Conservation (phyloP, 2,329 filamentous ascomycete species). For the Microsporum ferrugineum region DNA sequence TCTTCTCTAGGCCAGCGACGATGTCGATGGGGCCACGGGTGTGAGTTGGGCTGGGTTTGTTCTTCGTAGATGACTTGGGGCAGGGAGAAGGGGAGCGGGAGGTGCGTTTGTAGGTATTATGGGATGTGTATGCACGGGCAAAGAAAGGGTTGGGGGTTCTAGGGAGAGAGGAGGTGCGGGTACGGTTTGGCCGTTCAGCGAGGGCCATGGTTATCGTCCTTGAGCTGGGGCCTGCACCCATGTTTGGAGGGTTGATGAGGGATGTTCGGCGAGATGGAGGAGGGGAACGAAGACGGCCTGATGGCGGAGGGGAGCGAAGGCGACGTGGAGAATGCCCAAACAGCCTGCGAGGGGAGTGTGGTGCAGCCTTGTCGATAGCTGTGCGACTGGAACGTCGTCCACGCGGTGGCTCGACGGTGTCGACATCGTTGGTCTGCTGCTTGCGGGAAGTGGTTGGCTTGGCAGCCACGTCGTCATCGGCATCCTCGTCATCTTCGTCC, state of each 20-base stretch:
- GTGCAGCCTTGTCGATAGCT: slow-evolving; percentile 45
- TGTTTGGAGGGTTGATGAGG: slow-evolving; percentile 32
- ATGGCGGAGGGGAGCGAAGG: slow-evolving; percentile 59
- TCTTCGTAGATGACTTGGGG: slow-evolving; percentile 14
- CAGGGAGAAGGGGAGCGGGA: slow-evolving; percentile 15
- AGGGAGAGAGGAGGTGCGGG: slow-evolving; percentile 76
- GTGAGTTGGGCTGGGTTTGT: slow-evolving; percentile 44
- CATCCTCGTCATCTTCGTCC: slow-evolving; percentile 60
- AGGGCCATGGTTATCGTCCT: slow-evolving; percentile 37
- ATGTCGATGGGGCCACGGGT: slow-evolving; percentile 93
- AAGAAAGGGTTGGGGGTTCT: slow-evolving; percentile 62
- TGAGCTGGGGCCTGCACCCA: slow-evolving; percentile 38
- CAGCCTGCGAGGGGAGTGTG: slow-evolving; percentile 44
- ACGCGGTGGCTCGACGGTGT: not conserved
- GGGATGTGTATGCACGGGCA: slow-evolving; percentile 15
- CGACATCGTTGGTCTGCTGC: not conserved
- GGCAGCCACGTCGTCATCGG: slow-evolving; percentile 32
- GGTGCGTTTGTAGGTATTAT: slow-evolving; percentile 4
- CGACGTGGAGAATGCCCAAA: slow-evolving; percentile 63
- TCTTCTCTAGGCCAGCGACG: slow-evolving; percentile 89
- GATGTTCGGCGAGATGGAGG: slow-evolving; percentile 33
- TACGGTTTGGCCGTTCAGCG: slow-evolving; percentile 54
- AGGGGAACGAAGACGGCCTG: slow-evolving; percentile 41
- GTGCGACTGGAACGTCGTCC: slow-evolving; percentile 21
- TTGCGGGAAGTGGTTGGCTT: not conserved